Evolutionary conservation across 2,329 filamentous ascomycete genomes (phyloP), one percentile per base, ranked within the genome.

Genomic region (Chaetomiaceae sp.): DNA sequence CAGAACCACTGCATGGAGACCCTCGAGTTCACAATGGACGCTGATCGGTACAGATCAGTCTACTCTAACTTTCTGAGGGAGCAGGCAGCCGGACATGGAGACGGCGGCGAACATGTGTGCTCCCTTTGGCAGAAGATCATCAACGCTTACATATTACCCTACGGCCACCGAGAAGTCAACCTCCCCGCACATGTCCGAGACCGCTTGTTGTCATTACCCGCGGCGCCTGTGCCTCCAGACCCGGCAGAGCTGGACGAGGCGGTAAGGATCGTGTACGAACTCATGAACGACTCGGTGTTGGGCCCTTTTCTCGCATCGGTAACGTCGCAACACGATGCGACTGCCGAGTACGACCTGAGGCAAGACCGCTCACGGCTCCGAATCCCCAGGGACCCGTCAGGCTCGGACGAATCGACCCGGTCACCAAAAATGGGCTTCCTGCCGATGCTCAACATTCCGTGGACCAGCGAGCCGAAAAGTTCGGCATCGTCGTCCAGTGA

Each of bases 1-100:
- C 91, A 95, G 66, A 97, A 97, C 65, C 92, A 97, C 71, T 99
- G 94, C 68, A 76, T 97, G 60, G 94, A 99, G 71, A 96, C 91
- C 1, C 77, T 99, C 36, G 94, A 97, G 68, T 99, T 99, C 70
- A 96, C 91, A 37, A 87, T 96, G 78, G 94, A 96, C 68, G 88
- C 92, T 20, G 88, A 91, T 54, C 82, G 90, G 56, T 99, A 97
- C 68, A 81, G 83, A 48, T 73, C 82, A 54, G 81, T 82, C 51
- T 75, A 81, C 61, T 65, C 69, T 22, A 72, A 80, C 54, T 68
- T 75, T 34, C 65, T 71, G 17, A 61, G 65, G 40, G 72, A 74
- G 15, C 69, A 73, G 55, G 74, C 68, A 64, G 69, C 63, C 53
- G 75, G 65, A 65, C 70, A 64, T 0, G 7, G 64, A 8, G 72